A percentile compares a stretch with the other conserved stretches of the same genome.
Conservation (phyloP, 2,329 filamentous ascomycete genomes). For the Aspergillus texensis region DNA sequence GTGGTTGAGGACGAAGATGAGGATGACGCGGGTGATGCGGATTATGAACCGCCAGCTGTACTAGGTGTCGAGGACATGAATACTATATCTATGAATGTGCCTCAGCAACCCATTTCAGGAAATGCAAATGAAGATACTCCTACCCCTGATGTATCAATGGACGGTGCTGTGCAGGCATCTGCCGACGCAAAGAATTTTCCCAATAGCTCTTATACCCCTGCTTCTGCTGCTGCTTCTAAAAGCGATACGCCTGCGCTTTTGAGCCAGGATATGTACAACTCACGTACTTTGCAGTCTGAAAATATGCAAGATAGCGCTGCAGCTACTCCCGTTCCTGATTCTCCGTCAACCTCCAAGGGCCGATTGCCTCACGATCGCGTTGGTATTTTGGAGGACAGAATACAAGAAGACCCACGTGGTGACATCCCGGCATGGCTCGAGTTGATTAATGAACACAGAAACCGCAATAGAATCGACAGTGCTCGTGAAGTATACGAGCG, state of each 20-base stretch:
- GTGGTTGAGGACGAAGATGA: conserved; percentile 65
- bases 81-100: conserved; percentile 52
- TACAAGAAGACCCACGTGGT: conserved; percentile 88
- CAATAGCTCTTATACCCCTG: conserved; percentile 54
- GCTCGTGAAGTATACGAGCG: conserved; percentile 79
- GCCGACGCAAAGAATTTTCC: conserved; percentile 51
- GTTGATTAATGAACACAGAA: conserved; percentile 82
- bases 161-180: conserved; percentile 58
- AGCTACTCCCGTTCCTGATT: conserved; percentile 46
- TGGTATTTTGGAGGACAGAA: conserved; percentile 82
- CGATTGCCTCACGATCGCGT: conserved; percentile 73
- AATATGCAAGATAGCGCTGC: conserved; percentile 40
- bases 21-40: conserved; percentile 53
- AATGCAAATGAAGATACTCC: conserved; percentile 59
- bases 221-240: conserved; percentile 48
- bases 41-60: conserved; percentile 58
- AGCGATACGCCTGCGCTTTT: conserved; percentile 41
- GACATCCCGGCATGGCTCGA: conserved; percentile 90
- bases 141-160: conserved; percentile 63
- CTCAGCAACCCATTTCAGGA: conserved; percentile 58
- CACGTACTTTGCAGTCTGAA: conserved; percentile 34
- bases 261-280: conserved; percentile 41
- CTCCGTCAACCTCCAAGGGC: conserved; percentile 50
- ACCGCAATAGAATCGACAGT: conserved; percentile 79
- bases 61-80: conserved; percentile 53